Base-by-base conservation (phyloP, 2,329 filamentous ascomycete species). In the Claviceps sp. region DNA sequence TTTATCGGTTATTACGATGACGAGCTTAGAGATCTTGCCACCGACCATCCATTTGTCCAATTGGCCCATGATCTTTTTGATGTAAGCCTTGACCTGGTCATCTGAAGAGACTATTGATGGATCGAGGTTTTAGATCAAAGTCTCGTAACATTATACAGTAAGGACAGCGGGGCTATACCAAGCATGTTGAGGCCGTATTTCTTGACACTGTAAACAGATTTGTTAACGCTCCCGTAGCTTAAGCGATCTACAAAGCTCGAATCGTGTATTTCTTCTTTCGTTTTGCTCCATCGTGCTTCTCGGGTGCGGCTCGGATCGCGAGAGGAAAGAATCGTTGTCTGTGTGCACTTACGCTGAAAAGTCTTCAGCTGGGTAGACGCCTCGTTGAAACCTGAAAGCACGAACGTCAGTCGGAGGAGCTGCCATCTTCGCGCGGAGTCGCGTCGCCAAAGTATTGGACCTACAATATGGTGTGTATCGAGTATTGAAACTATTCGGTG, bases 151-250 rank as follows among this genome's bases (percentile, higher is more conserved):
- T 4, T 16, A 30, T 9, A 11, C 1, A n/a, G 3, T 8, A 11
- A 4, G 18, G 36, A 5, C 14, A 6, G 16, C 22, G 4, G 22
- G 16, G 16, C 18, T 7, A 30, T 68, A 86, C 82, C 80, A 62
- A 95, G 86, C 89, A 96, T 95, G 63, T 95, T 97, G 62, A 98
- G 80, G 62, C 93, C 93, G 84, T 98, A 98, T 73, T 98, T 98
- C 74, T 98, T 98, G 63, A 98, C 90, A 42, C 65, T 70, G 52
- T 30, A 9, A 6, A 37, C 6, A 22, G 14, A 45, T 57, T 4
- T 55, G 56, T 55, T 20, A 48, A 24, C 18, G 11, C 37, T 26
- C 30, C 14, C 41, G 41, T 16, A 30, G 14, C 14, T 22, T 16
- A 14, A 18, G 36, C 1, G 20, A 1, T 13, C 14, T 11, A 24